Evolutionary conservation across 1,139 yeast genomes (phyloP), one percentile per base, ranked within the genome.

Genomic region (Ogataea hybrid): DNA sequence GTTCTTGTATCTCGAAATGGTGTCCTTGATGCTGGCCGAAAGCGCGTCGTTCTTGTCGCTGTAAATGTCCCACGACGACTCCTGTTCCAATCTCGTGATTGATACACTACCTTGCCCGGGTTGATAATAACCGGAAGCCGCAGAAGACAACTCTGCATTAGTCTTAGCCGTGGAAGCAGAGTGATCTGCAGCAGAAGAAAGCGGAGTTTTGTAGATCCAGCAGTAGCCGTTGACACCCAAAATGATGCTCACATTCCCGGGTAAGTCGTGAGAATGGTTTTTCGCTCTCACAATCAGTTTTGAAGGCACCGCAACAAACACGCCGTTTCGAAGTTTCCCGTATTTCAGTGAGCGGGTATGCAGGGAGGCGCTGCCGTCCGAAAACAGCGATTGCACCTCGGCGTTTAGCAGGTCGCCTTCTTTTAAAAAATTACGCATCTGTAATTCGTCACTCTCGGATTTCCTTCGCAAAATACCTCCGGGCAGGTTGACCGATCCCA

Each of bases 381-480:
- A 80, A 62, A 79, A 92, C 37, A 90, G 70, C 20, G 89, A 82
- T 64, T 94, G 98, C 3, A 94, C 96, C 65, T 94, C 99, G 28
- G 97, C 96, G 59, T 94, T 90, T 50, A 94, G 69, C 49, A 94
- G 71, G 64, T 94, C 98, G n/a, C 98, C 98, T 59, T 94, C 99
- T 61, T 92, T 92, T 55, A 94, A 70, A 59, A 90, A 88, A 53
- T 77, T 80, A 56, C 98, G 75, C 99, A 94, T 94, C 62, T 90
- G 97, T 49, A 94, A 71, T 66, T 94, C 98, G 68, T 94, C 99
- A 52, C 85, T 81, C 58, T 94, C 98, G 22, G 92, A 82, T 61
- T 94, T 94, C 58, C 98, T 76, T 63, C 98, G 78, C 55, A 92
- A 69, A 3, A 94, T 88, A 43, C 99, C 99, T 42, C 99, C 98